Conservation (phyloP, 2,329 filamentous ascomycete species). For the Capronia coronata region DNA sequence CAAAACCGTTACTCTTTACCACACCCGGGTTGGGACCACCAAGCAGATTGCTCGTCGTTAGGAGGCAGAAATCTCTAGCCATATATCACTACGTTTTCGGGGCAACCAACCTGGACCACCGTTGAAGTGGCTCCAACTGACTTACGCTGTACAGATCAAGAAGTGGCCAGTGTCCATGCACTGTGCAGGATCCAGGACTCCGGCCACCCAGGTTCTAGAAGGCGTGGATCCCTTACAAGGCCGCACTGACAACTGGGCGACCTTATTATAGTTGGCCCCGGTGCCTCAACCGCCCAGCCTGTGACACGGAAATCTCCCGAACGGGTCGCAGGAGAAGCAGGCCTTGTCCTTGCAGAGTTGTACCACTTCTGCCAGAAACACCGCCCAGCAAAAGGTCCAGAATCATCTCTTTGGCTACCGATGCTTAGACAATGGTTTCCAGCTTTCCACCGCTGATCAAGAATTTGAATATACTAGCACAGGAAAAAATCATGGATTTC, state of each 20-base stretch:
- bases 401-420: no score
- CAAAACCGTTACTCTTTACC: background rate
- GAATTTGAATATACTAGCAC: no score
- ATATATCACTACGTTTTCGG: background rate
- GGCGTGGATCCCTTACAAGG: background rate
- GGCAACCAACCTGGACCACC: background rate
- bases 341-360: background rate
- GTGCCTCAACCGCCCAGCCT: background rate
- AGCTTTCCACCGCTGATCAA: no score
- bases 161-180: background rate
- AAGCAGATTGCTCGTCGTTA: background rate
- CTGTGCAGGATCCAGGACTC: background rate
- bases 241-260: no score
- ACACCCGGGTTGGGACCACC: background rate
- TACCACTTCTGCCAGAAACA: background rate
- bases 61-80: background rate
- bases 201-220: background rate
- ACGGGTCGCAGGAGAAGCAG: background rate
- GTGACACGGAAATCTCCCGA: conserved; percentile 11
- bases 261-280: background rate
- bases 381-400: no score
- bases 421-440: no score
- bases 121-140: no score
- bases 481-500: no score
- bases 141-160: background rate